phyloP scores from a whole-genome alignment of 1,284 basidiomycete genomes.

The Ceratobasidium sp. region DNA sequence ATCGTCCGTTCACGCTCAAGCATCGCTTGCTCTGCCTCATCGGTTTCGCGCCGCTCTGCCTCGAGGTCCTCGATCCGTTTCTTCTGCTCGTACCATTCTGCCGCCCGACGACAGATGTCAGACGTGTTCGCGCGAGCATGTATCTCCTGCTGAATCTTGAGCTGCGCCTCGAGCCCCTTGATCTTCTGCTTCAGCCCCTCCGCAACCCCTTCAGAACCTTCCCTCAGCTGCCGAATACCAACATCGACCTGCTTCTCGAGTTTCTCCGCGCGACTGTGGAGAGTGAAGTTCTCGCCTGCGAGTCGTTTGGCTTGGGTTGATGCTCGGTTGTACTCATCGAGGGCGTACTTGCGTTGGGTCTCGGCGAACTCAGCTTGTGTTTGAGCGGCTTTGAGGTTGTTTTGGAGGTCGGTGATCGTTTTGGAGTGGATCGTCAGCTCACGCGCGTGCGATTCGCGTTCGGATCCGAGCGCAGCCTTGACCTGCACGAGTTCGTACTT shows the following conservation, averaged over 20 bases:
- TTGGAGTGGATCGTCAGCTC: neutral
- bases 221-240: slow-evolving; percentile 15
- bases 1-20: neutral
- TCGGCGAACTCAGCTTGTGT: slow-evolving; percentile 26
- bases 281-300: slow-evolving; percentile 10
- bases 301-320: slow-evolving; percentile 17
- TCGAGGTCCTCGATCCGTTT: slow-evolving; percentile 33
- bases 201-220: slow-evolving; percentile 10
- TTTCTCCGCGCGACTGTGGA: neutral
- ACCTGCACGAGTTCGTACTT: too few relatives aligned
- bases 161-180: slow-evolving; percentile 9
- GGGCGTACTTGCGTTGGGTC: slow-evolving; percentile 7
- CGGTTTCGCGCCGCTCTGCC: slow-evolving; percentile 5
- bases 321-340: slow-evolving; percentile 17
- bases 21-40: neutral
- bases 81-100: slow-evolving; percentile 35
- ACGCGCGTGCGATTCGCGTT: neutral
- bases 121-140: slow-evolving; percentile 4
- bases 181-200: slow-evolving; percentile 4
- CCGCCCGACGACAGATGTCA: slow-evolving; percentile 27
- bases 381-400: slow-evolving; percentile 18
- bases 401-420: slow-evolving; percentile 9
- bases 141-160: slow-evolving; percentile 28
- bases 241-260: slow-evolving; percentile 11
- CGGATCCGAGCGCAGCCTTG: neutral